Base-by-base conservation (phyloP, 768 basidiomycete species). In the Xerocomellus intermedius region DNA sequence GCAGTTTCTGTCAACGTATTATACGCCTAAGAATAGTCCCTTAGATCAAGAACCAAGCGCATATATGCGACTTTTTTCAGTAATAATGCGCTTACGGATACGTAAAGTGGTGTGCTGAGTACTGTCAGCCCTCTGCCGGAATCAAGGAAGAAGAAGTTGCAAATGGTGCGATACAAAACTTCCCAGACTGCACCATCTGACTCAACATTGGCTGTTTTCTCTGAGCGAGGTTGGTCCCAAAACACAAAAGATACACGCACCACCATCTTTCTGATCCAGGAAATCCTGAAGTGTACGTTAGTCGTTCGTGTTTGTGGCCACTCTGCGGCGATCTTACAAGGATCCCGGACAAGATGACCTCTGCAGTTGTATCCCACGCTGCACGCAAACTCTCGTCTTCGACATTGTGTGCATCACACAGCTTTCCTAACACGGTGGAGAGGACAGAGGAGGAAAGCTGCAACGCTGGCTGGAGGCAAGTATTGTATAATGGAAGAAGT, bases 311-410 rank as follows among this genome's bases (percentile, higher is more conserved):
- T 43, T 19, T 24, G 33, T n/a, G 10, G 13, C 2, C 28, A 30
- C 4, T 19, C 30, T 45, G 8, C 21, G 6, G 35, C 38, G 17
- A 26, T 58, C 74, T 60, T 59, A 82, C 82, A 55, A 82, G 63
- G 33, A 83, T 56, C 4, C 84, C 83, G 5, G 84, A 81, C 21
- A 86, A 61, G n/a, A 84, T 55, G 10, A 77, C 72, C 28, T 74
- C 61, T 33, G 78, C 74, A 12, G 78, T 68, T 13, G 52, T 57
- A 64, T 83, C 80, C 83, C 84, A 85, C 3, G 64, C 54, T 5
- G 46, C 55, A 41, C 64, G 60, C 48, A 67, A 54, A 9, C 49
- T 59, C 24, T 62, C 56, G 42, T 72, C 60, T 32, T 50, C 50
- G 12, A 43, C 14, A 42, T 61, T 58, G 32, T 66, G 42, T 32